phyloP scores from a whole-genome alignment of 2,329 filamentous ascomycete genomes.

The Aspergillus pseudotamarii region DNA sequence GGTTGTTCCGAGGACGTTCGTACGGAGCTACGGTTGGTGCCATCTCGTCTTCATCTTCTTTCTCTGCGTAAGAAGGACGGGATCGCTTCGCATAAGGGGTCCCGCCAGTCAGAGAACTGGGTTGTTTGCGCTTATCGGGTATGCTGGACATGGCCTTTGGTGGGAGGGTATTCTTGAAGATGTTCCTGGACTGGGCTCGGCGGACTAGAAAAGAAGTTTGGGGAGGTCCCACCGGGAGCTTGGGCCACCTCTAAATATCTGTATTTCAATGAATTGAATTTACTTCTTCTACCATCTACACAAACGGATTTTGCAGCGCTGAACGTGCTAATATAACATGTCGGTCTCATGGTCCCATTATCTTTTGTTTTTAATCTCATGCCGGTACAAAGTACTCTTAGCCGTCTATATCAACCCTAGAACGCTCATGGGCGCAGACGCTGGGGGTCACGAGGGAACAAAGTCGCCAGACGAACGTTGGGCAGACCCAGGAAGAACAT shows the following conservation, averaged over 20 bases:
- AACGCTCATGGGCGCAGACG: constrained; percentile 47
- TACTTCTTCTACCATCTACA: not conserved
- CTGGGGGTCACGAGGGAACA: constrained; percentile 67
- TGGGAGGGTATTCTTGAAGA: not conserved
- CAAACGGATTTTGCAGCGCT: not conserved
- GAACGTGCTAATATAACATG: not conserved
- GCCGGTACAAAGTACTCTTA: not conserved
- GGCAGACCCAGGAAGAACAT: constrained; percentile 68
- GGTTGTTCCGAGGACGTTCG: constrained; percentile 56
- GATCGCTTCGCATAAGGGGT: constrained; percentile 33
- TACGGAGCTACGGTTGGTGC: constrained; percentile 21
- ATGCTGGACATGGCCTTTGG: constrained; percentile 23
- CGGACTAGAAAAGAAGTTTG: constrained; percentile 15
- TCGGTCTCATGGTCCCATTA: constrained; percentile 20
- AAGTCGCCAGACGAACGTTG: constrained; percentile 62
- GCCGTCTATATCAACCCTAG: not conserved
- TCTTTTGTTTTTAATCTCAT: constrained; percentile 16
- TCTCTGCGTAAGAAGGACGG: constrained; percentile 30
- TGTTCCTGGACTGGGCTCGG: not conserved
- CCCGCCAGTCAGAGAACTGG: constrained; percentile 18
- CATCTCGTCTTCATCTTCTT: constrained; percentile 31
- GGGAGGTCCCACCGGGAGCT: constrained; percentile 22
- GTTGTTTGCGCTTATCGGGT: constrained; percentile 38
- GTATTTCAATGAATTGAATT: not conserved
- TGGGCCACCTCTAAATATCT: constrained; percentile 22